Percentiles rank a stretch among this genome's conserved stretches.
Evolutionary conservation across 352 stramenopile species (phyloP).

Genomic region (Pythium volutum): DNA sequence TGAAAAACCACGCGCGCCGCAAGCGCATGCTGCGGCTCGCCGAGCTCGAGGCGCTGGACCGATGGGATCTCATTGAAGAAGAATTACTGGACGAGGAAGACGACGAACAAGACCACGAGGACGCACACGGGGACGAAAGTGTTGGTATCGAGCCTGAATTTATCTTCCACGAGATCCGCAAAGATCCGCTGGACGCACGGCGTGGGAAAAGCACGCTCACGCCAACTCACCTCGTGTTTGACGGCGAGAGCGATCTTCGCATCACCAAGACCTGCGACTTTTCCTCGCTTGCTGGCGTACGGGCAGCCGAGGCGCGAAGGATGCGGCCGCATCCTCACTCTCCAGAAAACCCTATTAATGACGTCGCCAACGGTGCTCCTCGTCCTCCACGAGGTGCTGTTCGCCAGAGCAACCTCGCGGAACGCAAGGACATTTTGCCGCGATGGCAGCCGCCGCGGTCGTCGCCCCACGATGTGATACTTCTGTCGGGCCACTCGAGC

Average conservation of each 20-base stretch:
- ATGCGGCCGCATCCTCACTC: background rate
- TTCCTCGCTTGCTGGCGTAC: conserved; percentile 10
- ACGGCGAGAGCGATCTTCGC: conserved; percentile 21
- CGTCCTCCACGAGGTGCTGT: background rate
- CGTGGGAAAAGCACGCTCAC: background rate
- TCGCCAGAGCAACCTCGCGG: background rate
- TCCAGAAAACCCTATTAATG: background rate
- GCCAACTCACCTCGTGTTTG: conserved; percentile 17
- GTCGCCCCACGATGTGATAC: conserved; percentile 4
- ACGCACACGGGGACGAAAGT: conserved; percentile 13
- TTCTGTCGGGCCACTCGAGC: conserved; percentile 10
- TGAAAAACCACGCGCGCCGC: conserved; percentile 43
- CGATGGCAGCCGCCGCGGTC: conserved; percentile 10
- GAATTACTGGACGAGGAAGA: conserved; percentile 22
- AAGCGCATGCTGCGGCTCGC: conserved; percentile 13
- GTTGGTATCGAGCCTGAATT: conserved; percentile 41
- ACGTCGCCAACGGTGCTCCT: too few relatives aligned
- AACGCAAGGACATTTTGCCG: background rate
- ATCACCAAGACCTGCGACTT: conserved; percentile 25
- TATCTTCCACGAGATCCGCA: conserved; percentile 22
- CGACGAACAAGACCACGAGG: conserved; percentile 13
- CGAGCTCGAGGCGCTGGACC: conserved; percentile 8
- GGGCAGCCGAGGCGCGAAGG: background rate
- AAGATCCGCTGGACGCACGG: conserved; percentile 27
- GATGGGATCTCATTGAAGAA: conserved; percentile 21